These are phyloP conservation scores for Acorus gramineus DNA, from an alignment of 106 monocot genomes.

Conservation along the genomic window DNA sequence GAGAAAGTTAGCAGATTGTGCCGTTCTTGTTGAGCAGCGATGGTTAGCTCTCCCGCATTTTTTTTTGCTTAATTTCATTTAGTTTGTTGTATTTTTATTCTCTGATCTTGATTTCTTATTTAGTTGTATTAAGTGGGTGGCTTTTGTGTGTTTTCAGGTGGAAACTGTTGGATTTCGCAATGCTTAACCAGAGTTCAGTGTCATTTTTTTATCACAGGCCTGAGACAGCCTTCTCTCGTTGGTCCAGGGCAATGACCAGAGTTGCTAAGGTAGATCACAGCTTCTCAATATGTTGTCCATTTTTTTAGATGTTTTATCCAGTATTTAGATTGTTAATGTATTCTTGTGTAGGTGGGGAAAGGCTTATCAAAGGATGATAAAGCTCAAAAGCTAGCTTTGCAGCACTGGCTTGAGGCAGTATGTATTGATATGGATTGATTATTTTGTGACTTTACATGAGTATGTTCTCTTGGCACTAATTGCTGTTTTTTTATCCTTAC, in stretches of 20 bases:
- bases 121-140: not conserved
- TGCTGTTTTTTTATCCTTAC: not conserved
- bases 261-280: constrained; percentile 31
- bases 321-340: not conserved
- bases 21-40: constrained; percentile 73
- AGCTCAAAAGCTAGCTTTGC: constrained; percentile 65
- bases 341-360: constrained; percentile 21
- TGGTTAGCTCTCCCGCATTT: constrained; percentile 28
- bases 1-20: constrained; percentile 86
- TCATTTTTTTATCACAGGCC: constrained; percentile 1
- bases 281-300: not conserved
- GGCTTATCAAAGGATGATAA: constrained; percentile 58
- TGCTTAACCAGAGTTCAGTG: constrained; percentile 3
- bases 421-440: constrained; percentile 2
- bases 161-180: constrained; percentile 15
- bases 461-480: constrained; percentile 1
- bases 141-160: constrained; percentile 2
- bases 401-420: constrained; percentile 74
- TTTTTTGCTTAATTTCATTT: not conserved
- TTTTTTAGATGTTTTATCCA: not conserved
- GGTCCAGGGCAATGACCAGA: constrained; percentile 9
- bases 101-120: not conserved
- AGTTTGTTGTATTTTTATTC: not conserved
- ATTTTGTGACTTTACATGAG: not conserved
- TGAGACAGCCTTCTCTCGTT: constrained; percentile 9